Evolutionary conservation across 2,329 filamentous ascomycete species (phyloP).

Genomic region (Huntiella savannae): DNA sequence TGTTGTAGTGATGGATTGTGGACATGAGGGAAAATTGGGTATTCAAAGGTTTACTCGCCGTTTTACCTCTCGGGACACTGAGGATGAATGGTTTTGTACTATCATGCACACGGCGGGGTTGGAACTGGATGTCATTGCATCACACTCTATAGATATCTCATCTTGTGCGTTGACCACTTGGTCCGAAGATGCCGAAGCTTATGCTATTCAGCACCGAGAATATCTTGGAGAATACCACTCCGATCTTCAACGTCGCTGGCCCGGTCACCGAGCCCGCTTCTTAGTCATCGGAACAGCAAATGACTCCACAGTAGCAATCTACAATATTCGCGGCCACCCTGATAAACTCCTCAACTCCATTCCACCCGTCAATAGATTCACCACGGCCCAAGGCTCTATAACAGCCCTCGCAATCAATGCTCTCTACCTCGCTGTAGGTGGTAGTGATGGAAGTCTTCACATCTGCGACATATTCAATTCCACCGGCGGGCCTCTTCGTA

Average conservation of each 20-base stretch:
- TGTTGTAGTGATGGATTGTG: conserved; percentile 55
- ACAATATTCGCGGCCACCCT: conserved; percentile 52
- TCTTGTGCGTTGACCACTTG: conserved; percentile 49
- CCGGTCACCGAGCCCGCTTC: conserved; percentile 66
- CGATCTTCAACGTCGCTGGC: conserved; percentile 27
- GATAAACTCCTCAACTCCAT: conserved; percentile 41
- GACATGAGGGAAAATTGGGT: conserved; percentile 24
- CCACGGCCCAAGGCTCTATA: conserved; percentile 23
- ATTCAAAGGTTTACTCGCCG: background rate
- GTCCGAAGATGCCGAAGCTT: conserved; percentile 42
- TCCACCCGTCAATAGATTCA: conserved; percentile 51
- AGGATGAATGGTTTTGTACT: no score
- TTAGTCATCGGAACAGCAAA: conserved; percentile 61
- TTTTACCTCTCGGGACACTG: no score
- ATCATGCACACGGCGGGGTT: conserved; percentile 17
- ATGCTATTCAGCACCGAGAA: background rate
- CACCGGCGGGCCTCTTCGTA: conserved; percentile 56
- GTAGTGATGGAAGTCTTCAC: conserved; percentile 85
- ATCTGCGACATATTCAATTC: conserved; percentile 93
- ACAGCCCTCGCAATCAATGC: conserved; percentile 67
- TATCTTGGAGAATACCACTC: background rate
- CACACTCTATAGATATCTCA: conserved; percentile 56
- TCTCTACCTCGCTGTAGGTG: conserved; percentile 78
- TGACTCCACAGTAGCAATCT: conserved; percentile 34
- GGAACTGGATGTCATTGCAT: conserved; percentile 41